phyloP scores from a whole-genome alignment of 2,329 filamentous ascomycete genomes.

The Xylariaceae sp. region DNA sequence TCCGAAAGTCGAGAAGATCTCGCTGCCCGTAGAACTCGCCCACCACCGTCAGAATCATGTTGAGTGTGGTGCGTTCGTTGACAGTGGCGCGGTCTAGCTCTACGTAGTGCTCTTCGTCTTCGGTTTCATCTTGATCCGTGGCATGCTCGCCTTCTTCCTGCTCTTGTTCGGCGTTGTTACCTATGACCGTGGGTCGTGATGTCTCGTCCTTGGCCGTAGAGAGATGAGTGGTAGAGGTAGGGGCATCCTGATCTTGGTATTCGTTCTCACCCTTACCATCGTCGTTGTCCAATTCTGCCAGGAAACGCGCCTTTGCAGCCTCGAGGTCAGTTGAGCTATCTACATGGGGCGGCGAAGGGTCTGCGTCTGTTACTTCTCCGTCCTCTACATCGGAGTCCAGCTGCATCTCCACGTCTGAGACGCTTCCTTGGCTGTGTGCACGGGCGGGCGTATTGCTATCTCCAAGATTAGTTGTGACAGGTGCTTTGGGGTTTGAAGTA shows the following conservation, averaged over 20 bases:
- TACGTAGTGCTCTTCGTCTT: slow-evolving; percentile 23
- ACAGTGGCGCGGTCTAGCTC: slow-evolving; percentile 33
- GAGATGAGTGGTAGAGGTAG: background rate
- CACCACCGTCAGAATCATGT: slow-evolving; percentile 85
- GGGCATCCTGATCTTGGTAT: background rate
- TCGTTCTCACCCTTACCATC: background rate
- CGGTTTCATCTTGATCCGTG: slow-evolving; percentile 18
- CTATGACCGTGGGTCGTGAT: background rate
- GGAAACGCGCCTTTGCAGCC: slow-evolving; percentile 43
- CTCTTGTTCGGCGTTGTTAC: background rate
- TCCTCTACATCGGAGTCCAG: slow-evolving; percentile 33
- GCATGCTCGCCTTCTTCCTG: background rate
- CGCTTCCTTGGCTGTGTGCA: slow-evolving; percentile 35
- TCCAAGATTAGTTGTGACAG: slow-evolving; percentile 9
- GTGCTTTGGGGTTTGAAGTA: background rate
- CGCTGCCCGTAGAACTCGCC: slow-evolving; percentile 87
- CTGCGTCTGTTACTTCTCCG: slow-evolving; percentile 35
- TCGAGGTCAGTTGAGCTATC: slow-evolving; percentile 37
- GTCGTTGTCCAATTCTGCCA: slow-evolving; percentile 38
- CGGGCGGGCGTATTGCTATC: slow-evolving; percentile 36
- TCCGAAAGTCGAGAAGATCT: slow-evolving; percentile 72
- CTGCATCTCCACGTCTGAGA: slow-evolving; percentile 31
- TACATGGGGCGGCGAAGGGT: slow-evolving; percentile 15
- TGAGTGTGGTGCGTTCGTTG: slow-evolving; percentile 66
- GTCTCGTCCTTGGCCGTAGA: background rate